Conservation (phyloP, 2,329 filamentous ascomycete species). For the Botrytis squamosa region DNA sequence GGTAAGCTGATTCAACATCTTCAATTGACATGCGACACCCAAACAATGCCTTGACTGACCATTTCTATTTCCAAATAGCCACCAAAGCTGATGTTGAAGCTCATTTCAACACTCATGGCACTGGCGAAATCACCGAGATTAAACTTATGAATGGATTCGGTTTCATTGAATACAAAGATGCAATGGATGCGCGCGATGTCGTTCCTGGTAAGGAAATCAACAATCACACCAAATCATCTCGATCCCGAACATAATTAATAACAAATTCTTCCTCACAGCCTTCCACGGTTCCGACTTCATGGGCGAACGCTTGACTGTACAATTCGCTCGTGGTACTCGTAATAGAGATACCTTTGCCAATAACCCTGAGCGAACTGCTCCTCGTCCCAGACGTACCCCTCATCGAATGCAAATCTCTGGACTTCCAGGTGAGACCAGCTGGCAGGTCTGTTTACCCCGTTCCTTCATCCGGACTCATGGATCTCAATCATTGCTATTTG, state of each 20-base stretch:
- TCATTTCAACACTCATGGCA: slow-evolving; percentile 93
- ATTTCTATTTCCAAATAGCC: slow-evolving; percentile 53
- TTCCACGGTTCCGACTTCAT: slow-evolving; percentile 97
- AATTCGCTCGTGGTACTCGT: slow-evolving; percentile 90
- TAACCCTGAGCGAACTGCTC: slow-evolving; percentile 61
- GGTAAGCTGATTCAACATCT: slow-evolving; percentile 57
- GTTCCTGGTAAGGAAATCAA: slow-evolving; percentile 74
- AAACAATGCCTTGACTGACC: not conserved
- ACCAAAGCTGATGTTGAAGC: slow-evolving; percentile 96
- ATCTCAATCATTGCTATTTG: slow-evolving; percentile 41
- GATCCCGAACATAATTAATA: slow-evolving; percentile 8
- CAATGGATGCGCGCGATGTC: slow-evolving; percentile 96
- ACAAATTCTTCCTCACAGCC: slow-evolving; percentile 35
- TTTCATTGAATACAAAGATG: slow-evolving; percentile 99
- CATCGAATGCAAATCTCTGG: slow-evolving; percentile 97
- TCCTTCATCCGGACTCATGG: slow-evolving; percentile 49
- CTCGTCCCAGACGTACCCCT: slow-evolving; percentile 87
- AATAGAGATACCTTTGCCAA: slow-evolving; percentile 61
- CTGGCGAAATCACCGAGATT: slow-evolving; percentile 96
- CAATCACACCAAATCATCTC: slow-evolving; percentile 27
- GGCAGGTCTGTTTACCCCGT: slow-evolving; percentile 92
- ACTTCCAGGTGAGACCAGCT: slow-evolving; percentile 97
- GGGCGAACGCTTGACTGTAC: slow-evolving; percentile 94
- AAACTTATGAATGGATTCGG: slow-evolving; percentile 99
- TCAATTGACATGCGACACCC: slow-evolving; percentile 1